These are phyloP conservation scores for Plectosphaerella plurivora DNA, from an alignment of 2,329 filamentous ascomycete species.

Conservation along the genomic window DNA sequence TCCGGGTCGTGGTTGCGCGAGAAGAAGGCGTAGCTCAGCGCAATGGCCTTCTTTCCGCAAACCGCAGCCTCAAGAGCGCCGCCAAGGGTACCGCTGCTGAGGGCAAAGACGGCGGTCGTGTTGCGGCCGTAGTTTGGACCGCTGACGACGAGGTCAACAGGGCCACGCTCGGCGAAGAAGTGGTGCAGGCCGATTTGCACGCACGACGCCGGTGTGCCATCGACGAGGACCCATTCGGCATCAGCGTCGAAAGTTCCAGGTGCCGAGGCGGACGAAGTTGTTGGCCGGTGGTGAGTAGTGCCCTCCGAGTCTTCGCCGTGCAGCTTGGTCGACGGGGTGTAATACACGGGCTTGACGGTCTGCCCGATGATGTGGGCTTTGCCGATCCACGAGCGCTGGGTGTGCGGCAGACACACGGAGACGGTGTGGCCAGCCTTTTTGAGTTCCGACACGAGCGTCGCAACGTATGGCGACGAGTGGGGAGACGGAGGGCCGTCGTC, in stretches of 20 bases:
- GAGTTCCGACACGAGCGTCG: slow-evolving; percentile 66
- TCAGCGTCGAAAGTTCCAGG: slow-evolving; percentile 35
- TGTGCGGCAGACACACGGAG: slow-evolving; percentile 85
- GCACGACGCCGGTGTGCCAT: slow-evolving; percentile 76
- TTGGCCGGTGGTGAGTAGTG: slow-evolving; percentile 54
- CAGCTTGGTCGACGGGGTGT: slow-evolving; percentile 51
- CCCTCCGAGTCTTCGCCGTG: slow-evolving; percentile 50
- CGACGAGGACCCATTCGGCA: slow-evolving; percentile 78
- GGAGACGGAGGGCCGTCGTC: slow-evolving; percentile 78
- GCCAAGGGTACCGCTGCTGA: slow-evolving; percentile 74
- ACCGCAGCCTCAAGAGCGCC: slow-evolving; percentile 74
- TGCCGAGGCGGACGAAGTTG: slow-evolving; percentile 24
- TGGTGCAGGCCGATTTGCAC: slow-evolving; percentile 80
- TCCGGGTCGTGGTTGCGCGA: slow-evolving; percentile 75
- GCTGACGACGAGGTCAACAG: slow-evolving; percentile 71
- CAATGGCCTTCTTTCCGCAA: slow-evolving; percentile 67
- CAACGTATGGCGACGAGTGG: slow-evolving; percentile 75
- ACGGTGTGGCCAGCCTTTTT: slow-evolving; percentile 77
- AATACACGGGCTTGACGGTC: slow-evolving; percentile 79
- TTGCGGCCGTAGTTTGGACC: slow-evolving; percentile 84
- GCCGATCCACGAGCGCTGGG: slow-evolving; percentile 95
- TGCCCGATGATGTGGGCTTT: slow-evolving; percentile 96
- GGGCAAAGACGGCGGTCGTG: slow-evolving; percentile 72
- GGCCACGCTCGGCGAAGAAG: slow-evolving; percentile 67
- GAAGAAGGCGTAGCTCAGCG: slow-evolving; percentile 88